These are phyloP conservation scores for Eutrema heterophyllum DNA, from an alignment of 345 rosid species.

Conservation along the genomic window DNA sequence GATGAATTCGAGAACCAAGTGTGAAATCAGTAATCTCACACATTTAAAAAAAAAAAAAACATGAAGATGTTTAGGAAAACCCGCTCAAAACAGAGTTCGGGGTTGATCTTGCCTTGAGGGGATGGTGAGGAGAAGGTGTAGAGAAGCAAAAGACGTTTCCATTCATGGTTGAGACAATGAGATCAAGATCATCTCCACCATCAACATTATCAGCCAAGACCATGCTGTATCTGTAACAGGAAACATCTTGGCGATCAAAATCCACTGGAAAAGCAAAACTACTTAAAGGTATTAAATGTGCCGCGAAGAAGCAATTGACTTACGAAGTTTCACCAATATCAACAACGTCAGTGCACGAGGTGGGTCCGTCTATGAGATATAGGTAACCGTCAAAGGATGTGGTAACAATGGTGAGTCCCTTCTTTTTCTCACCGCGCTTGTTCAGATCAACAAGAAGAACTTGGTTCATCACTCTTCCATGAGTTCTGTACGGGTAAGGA, in stretches of 20 bases:
- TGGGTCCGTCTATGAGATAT: conserved; percentile 96
- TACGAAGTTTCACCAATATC: conserved; percentile 99
- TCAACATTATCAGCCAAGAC: conserved; percentile 98
- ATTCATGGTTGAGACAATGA: conserved; percentile 92
- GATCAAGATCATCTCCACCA: conserved; percentile 99
- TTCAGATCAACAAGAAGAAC: conserved; percentile 90
- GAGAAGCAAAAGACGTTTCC: conserved; percentile 99
- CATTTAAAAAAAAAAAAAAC: conserved; percentile 30
- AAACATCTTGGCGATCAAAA: conserved; percentile 9
- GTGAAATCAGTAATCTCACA: conserved; percentile 46
- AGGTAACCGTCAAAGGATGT: conserved; percentile 96
- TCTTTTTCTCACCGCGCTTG: conserved; percentile 69
- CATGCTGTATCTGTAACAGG: conserved; percentile 75
- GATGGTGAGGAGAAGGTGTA: conserved; percentile 91
- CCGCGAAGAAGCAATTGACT: conserved; percentile 28
- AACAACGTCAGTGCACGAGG: conserved; percentile 94
- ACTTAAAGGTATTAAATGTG: not conserved
- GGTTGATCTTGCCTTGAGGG: conserved; percentile 69
- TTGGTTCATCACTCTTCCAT: conserved; percentile 98
- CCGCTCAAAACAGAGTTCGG: conserved; percentile 10
- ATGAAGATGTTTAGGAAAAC: not conserved
- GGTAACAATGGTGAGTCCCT: conserved; percentile 86
- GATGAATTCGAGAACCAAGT: conserved; percentile 34
- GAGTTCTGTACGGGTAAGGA: conserved; percentile 96
- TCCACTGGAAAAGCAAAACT: not conserved